Evolutionary conservation across 1,284 basidiomycete genomes (phyloP), one percentile per base, ranked within the genome.

Genomic region (Melampsora larici-populina): DNA sequence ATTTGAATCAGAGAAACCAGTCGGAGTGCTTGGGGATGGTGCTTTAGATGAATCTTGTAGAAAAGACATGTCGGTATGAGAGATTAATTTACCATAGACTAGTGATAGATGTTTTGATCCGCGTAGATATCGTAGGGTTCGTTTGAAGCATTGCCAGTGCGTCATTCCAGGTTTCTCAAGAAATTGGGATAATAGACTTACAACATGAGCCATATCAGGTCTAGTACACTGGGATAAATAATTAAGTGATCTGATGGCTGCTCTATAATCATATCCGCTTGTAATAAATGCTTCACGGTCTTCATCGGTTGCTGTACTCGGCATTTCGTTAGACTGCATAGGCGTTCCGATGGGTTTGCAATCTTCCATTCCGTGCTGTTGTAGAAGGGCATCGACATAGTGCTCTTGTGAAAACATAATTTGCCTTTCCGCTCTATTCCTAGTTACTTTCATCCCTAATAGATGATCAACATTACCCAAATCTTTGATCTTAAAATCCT

Each of bases 141-240:
- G 18, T 51, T 49, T 69, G 29, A 69, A 69, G 21, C 48, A 46
- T 15, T 26, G 24, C 66, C 40, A 69, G n/a, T 69, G 67, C 7
- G 46, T 26, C 18, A 51, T 51, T 26, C 29, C 55, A 11, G 67
- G 67, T 13, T 69, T 69, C n/a, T 69, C 67, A 6, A 69, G 48
- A 26, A 69, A 69, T 31, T 69, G 46, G 1, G 67, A 69, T 5
- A 69, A 48, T 51, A 51, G 49, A 21, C 67, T 51, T 7, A 69
- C 67, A 21, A 40, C 24, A 17, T 69, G 55, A 11, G 67, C 55
- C 11, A 69, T 69, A 31, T 70, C 68, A 1, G 68, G 68, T 18
- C 66, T 68, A 46, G 66, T 68, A 29, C 66, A 68, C 15, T 68
- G 66, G 13, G 66, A 68, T 24, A 68, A 26, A 43, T 68, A 68